Conservation (phyloP, 306 rosid species). For the Sindora glabra region DNA sequence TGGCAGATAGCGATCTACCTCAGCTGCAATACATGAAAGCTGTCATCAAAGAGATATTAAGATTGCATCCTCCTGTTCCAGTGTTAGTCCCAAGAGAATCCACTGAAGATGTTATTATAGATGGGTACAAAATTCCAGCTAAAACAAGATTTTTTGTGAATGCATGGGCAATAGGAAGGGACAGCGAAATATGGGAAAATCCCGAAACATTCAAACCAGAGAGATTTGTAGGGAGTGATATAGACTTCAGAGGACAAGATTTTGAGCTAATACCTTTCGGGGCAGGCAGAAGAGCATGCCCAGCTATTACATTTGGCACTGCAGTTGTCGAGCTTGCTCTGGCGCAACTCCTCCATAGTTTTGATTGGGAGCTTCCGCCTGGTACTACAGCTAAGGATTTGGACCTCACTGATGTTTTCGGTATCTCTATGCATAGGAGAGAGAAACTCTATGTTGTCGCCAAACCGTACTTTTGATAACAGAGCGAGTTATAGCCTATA, state of each 20-base stretch:
- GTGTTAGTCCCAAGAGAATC: slow-evolving; percentile 67
- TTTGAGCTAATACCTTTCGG: slow-evolving; percentile 64
- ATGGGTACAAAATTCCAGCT: slow-evolving; percentile 52
- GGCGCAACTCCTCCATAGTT: slow-evolving; percentile 57
- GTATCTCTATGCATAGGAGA: slow-evolving; percentile 61
- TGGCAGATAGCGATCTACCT: slow-evolving; percentile 45
- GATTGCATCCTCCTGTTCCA: slow-evolving; percentile 63
- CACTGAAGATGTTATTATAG: slow-evolving; percentile 41
- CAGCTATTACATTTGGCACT: slow-evolving; percentile 30
- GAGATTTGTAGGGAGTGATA: slow-evolving; percentile 43
- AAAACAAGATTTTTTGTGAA: slow-evolving; percentile 54
- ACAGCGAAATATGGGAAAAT: slow-evolving; percentile 51
- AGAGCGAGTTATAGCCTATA: background rate
- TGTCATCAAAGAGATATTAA: slow-evolving; percentile 45
- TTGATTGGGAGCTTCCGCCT: slow-evolving; percentile 66
- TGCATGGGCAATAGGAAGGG: slow-evolving; percentile 67
- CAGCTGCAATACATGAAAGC: slow-evolving; percentile 44
- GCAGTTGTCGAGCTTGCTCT: slow-evolving; percentile 53
- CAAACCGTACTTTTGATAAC: slow-evolving; percentile 30
- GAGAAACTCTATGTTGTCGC: slow-evolving; percentile 36
- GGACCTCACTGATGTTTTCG: slow-evolving; percentile 56
- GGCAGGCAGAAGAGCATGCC: slow-evolving; percentile 68
- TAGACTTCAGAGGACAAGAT: slow-evolving; percentile 53
- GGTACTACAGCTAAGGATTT: slow-evolving; percentile 34
- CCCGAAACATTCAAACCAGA: slow-evolving; percentile 48